phyloP scores from a whole-genome alignment of 257 asterid genomes.

The Ehretia macrophylla region DNA sequence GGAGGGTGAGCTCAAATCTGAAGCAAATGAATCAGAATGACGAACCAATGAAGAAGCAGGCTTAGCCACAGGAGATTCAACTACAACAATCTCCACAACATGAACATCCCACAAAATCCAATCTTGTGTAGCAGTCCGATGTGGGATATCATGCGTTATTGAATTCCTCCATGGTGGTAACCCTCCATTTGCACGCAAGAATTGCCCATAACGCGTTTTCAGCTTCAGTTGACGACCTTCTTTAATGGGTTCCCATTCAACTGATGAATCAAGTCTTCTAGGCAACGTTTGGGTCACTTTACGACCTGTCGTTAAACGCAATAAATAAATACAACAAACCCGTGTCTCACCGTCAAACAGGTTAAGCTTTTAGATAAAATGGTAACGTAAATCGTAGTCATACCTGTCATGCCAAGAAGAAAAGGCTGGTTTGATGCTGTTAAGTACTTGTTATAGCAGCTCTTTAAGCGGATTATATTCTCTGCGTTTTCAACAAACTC shows the following conservation, averaged over 20 bases:
- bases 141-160: conserved; percentile 87
- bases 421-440: conserved; percentile 44
- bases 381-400: too few species aligned
- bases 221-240: conserved; percentile 67
- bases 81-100: conserved; percentile 49
- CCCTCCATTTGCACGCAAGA: conserved; percentile 80
- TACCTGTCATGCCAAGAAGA: conserved; percentile 75
- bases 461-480: conserved; percentile 32
- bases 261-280: conserved; percentile 64
- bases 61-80: conserved; percentile 32
- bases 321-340: too few species aligned
- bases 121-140: conserved; percentile 71
- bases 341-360: too few species aligned
- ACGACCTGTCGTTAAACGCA: too few species aligned
- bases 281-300: conserved; percentile 71
- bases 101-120: conserved; percentile 87
- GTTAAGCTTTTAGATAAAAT: too few species aligned
- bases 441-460: conserved; percentile 34
- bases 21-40: conserved; percentile 45
- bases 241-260: conserved; percentile 91
- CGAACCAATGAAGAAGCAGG: conserved; percentile 11
- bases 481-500: conserved; percentile 26
- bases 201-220: conserved; percentile 85
- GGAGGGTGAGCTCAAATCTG: conserved; percentile 55
- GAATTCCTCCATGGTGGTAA: conserved; percentile 94